Evolutionary conservation across 208 protist genomes (phyloP).

Genomic region (Trypanosoma melophagium): DNA sequence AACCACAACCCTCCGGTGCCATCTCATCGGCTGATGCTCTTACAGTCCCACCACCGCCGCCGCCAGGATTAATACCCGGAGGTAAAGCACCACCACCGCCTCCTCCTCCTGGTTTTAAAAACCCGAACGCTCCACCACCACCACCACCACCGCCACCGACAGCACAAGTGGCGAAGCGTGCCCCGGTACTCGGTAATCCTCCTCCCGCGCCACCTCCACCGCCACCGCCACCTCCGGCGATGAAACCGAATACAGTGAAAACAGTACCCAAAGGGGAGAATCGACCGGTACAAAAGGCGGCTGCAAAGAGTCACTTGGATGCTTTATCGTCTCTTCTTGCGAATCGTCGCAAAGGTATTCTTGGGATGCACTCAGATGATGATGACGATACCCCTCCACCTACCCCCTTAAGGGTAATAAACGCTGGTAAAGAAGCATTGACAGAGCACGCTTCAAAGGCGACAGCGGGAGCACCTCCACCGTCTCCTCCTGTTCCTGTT

Average conservation of each 20-base stretch:
- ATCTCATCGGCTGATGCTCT: no score
- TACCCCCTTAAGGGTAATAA: conserved; percentile 11
- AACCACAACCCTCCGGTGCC: not conserved
- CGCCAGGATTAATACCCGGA: not conserved
- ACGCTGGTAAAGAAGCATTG: not conserved
- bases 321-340: conserved; percentile 30
- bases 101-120: conserved; percentile 32
- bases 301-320: conserved; percentile 30
- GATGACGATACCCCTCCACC: conserved; percentile 17
- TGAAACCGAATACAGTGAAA: not conserved
- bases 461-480: conserved; percentile 12
- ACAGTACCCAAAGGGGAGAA: not conserved
- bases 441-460: not conserved
- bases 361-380: conserved; percentile 40
- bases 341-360: conserved; percentile 34
- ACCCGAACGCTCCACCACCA: conserved; percentile 24
- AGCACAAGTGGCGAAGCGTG: not conserved
- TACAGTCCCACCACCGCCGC: not conserved
- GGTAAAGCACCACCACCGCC: conserved; percentile 13
- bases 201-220: conserved; percentile 17
- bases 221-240: conserved; percentile 8
- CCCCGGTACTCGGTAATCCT: conserved; percentile 14
- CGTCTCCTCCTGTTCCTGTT: conserved; percentile 19
- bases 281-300: conserved; percentile 8
- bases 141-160: conserved; percentile 29